Evolutionary conservation across 2,329 filamentous ascomycete species (phyloP).

Genomic region (Aurifilum marmelostoma): DNA sequence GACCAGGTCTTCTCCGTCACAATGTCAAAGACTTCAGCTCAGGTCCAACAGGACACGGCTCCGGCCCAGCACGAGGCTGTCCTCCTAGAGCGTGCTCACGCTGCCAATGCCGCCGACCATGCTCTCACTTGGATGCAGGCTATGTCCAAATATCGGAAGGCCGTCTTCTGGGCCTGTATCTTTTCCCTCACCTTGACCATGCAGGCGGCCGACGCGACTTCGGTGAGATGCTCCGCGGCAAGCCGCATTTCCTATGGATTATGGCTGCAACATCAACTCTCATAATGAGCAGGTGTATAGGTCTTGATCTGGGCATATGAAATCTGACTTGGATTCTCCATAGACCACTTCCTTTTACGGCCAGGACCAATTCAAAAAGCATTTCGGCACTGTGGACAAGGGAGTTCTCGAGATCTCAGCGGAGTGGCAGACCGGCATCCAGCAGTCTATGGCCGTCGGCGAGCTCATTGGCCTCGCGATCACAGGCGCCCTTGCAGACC

Average conservation of each 20-base stretch:
- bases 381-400: conserved; percentile 5
- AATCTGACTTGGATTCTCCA: too few relatives aligned
- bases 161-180: conserved; percentile 12
- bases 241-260: not conserved
- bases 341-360: conserved; percentile 16
- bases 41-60: not conserved
- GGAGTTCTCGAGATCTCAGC: conserved; percentile 13
- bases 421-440: conserved; percentile 8
- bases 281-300: too few relatives aligned
- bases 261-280: too few relatives aligned
- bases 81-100: conserved; percentile 6
- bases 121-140: conserved; percentile 1
- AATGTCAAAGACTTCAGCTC: not conserved
- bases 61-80: not conserved
- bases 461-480: conserved; percentile 6
- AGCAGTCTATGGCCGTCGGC: conserved; percentile 3
- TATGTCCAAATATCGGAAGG: conserved; percentile 12
- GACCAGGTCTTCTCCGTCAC: not conserved
- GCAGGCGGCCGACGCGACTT: conserved; percentile 7
- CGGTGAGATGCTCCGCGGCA: not conserved
- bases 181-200: conserved; percentile 12
- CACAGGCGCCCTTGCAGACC: not conserved
- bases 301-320: too few relatives aligned
- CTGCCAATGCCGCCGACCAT: conserved; percentile 7
- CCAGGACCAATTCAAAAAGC: conserved; percentile 13